A percentile compares a stretch with the other conserved stretches of the same genome.
These are phyloP conservation scores for Begonia peltatifolia DNA, from an alignment of 306 rosid species.

Conservation along the genomic window DNA sequence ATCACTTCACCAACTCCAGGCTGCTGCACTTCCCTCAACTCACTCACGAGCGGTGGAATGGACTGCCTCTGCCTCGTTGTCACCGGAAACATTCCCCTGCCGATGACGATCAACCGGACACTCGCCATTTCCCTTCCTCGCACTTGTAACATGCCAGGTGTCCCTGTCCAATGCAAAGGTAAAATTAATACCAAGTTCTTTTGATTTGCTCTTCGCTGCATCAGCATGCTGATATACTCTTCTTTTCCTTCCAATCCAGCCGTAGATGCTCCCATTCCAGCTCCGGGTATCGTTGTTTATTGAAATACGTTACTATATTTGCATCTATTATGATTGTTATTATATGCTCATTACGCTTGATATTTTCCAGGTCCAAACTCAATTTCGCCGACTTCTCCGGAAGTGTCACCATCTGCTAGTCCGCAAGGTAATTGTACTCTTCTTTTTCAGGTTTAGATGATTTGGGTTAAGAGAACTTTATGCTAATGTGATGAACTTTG, in stretches of 20 bases:
- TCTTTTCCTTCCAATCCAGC: constrained; percentile 21
- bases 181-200: neutral
- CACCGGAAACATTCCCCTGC: constrained; percentile 43
- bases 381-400: constrained; percentile 8
- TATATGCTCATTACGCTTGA: neutral
- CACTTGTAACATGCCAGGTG: constrained; percentile 61
- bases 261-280: constrained; percentile 40
- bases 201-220: neutral
- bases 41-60: constrained; percentile 35
- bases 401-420: constrained; percentile 5
- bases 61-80: constrained; percentile 51
- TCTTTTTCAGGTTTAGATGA: neutral
- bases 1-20: constrained; percentile 42
- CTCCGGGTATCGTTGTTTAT: constrained; percentile 42
- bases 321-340: neutral
- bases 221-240: neutral
- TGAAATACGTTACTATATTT: neutral
- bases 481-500: neutral
- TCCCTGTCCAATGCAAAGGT: constrained; percentile 57
- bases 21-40: constrained; percentile 48
- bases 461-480: neutral
- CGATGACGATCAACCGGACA: constrained; percentile 39
- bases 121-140: constrained; percentile 80
- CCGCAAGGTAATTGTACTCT: constrained; percentile 3
- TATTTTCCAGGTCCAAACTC: constrained; percentile 7